Evolutionary conservation across 148 eudicot genomes (phyloP), one percentile per base, ranked within the genome.

Genomic region (Heliamphora exappendiculata): DNA sequence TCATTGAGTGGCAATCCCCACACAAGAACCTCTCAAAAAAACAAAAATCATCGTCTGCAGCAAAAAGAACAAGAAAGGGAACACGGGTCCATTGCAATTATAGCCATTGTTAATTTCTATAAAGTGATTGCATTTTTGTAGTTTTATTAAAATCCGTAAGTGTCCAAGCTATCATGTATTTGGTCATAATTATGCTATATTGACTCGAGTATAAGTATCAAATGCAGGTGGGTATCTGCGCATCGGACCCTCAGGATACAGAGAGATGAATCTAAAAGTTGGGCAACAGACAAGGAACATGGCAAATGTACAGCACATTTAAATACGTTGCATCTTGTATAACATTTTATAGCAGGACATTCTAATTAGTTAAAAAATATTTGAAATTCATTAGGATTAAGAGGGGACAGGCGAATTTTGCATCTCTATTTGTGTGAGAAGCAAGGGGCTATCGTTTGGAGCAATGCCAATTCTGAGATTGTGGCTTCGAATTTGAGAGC

Each of bases 41-140:
- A 16, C 45, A 64, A 64, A 17, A 47, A 65, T 11, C 42, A 65
- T 17, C 5, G 69, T 9, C n/a, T 8, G 47, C 39, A 37, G 39
- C 39, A 65, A 14, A 31, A 63, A 24, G 26, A 37, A 65, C 44
- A 64, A 65, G 69, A 36, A 63, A 24, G n/a, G 69, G 69, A 65
- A 20, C 26, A 65, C 1, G 9, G 36, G 69, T 2, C 19, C 34
- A 63, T 29, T 14, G 7, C 1, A 1, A 7, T 34, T 64, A 63
- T 41, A 34, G 67, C 47, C 42, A 9, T 31, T 65, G 44, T 65
- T 65, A 41, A 65, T 47, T 47, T 47, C n/a, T n/a, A 7, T 47
- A 65, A 17, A 36, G 22, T 63, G 9, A 63, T 20, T 9, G 26
- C 9, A 36, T n/a, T 36, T 36, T 2, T 19, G 28, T 16, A 64